A percentile compares a stretch with the other conserved stretches of the same genome.
Conservation (phyloP, 176 grass and related monocot species). For the Zizania latifolia region DNA sequence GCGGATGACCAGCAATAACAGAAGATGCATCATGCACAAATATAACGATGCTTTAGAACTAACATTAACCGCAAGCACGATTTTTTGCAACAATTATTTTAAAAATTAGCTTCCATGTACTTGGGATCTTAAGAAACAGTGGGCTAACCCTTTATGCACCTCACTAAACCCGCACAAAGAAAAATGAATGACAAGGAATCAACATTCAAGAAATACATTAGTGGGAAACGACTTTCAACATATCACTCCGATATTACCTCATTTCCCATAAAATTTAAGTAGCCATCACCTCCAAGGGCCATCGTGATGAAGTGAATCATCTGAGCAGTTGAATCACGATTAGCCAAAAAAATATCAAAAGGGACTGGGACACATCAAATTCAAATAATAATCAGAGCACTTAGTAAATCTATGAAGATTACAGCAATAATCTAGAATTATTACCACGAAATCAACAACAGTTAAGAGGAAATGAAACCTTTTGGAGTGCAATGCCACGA, state of each 20-base stretch:
- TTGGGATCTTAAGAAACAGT: constrained; percentile 15
- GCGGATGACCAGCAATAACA: constrained; percentile 6
- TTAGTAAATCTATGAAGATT: background rate
- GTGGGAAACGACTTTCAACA: background rate
- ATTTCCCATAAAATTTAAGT: constrained; percentile 99
- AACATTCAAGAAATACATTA: background rate
- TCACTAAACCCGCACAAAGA: background rate
- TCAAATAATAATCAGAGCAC: constrained; percentile 1
- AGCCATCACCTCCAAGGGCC: constrained; percentile 91
- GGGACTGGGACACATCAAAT: background rate
- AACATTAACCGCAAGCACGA: background rate
- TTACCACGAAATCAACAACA: background rate
- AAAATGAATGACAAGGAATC: background rate
- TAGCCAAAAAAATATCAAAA: constrained; percentile 13
- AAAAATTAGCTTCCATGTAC: background rate
- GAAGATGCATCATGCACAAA: background rate
- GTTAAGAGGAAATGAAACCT: constrained; percentile 44
- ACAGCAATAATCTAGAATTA: constrained; percentile 10
- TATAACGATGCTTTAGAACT: background rate
- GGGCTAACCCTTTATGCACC: background rate
- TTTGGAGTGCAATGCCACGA: constrained; percentile 83
- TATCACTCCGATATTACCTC: constrained; percentile 48
- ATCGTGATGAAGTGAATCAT: constrained; percentile 98
- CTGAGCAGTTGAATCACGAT: constrained; percentile 38
- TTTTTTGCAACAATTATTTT: background rate